These are phyloP conservation scores for Rhodomyrtus psidioides DNA, from an alignment of 441 rosid species.

Conservation along the genomic window DNA sequence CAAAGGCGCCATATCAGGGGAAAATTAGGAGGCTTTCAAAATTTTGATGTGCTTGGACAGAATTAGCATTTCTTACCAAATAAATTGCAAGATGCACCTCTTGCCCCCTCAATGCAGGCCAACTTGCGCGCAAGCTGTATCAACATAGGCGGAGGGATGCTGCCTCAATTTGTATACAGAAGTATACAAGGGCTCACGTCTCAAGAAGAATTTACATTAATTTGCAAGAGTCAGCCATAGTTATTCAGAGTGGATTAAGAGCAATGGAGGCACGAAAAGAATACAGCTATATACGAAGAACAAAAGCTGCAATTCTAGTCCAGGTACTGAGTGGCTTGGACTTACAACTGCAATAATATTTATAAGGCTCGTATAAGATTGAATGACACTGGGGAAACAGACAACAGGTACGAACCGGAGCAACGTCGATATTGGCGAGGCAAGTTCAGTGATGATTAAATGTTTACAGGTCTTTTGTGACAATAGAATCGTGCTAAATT, in stretches of 20 bases:
- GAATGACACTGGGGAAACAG: not conserved
- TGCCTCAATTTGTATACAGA: slow-evolving; percentile 45
- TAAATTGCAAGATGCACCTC: not conserved
- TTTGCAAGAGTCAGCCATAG: slow-evolving; percentile 25
- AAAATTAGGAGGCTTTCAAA: not conserved
- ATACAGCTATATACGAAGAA: slow-evolving; percentile 44
- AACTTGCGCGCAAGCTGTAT: slow-evolving; percentile 53
- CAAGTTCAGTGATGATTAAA: not conserved
- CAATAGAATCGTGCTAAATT: not conserved
- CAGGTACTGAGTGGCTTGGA: slow-evolving; percentile 33
- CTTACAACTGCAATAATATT: not conserved
- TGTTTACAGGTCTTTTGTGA: not conserved
- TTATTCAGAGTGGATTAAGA: slow-evolving; percentile 48
- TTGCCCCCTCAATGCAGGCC: slow-evolving; percentile 19
- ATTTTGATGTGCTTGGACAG: not conserved
- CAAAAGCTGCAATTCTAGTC: slow-evolving; percentile 44
- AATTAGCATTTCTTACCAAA: not conserved
- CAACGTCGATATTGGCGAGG: not conserved
- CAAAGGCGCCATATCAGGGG: not conserved
- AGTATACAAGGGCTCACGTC: slow-evolving; percentile 30
- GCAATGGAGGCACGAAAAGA: slow-evolving; percentile 49
- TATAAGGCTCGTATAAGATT: not conserved
- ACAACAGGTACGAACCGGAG: not conserved
- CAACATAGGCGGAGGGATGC: slow-evolving; percentile 48
- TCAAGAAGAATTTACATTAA: slow-evolving; percentile 32